These are phyloP conservation scores for Dujonia santamariae DNA, from an alignment of 1,139 yeast species.

Conservation along the genomic window DNA sequence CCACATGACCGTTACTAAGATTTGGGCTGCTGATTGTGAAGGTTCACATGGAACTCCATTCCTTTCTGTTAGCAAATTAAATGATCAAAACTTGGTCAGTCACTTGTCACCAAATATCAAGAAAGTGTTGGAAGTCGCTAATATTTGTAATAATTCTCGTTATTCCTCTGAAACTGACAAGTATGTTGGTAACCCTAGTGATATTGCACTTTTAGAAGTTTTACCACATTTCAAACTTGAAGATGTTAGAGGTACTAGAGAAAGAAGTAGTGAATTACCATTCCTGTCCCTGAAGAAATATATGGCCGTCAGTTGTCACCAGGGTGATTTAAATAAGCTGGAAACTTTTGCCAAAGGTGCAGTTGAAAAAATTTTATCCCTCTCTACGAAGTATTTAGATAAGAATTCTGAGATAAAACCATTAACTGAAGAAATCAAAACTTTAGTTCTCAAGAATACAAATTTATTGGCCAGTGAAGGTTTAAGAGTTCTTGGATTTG, in stretches of 20 bases:
- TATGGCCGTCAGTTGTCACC: conserved; percentile 75
- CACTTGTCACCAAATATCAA: conserved; percentile 51
- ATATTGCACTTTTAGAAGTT: conserved; percentile 80
- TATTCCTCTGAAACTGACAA: conserved; percentile 67
- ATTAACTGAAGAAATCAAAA: conserved; percentile 49
- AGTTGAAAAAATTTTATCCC: conserved; percentile 64
- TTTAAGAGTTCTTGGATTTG: conserved; percentile 81
- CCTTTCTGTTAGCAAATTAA: conserved; percentile 47
- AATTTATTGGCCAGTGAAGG: conserved; percentile 76
- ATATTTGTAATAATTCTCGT: conserved; percentile 77
- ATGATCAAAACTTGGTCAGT: conserved; percentile 36
- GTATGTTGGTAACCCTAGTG: conserved; percentile 90
- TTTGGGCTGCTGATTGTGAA: conserved; percentile 77
- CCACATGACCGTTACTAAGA: conserved; percentile 85
- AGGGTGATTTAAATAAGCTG: conserved; percentile 52
- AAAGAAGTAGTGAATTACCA: conserved; percentile 71
- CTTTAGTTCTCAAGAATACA: conserved; percentile 52
- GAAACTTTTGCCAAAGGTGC: conserved; percentile 88
- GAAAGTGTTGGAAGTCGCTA: conserved; percentile 63
- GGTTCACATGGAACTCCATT: conserved; percentile 46
- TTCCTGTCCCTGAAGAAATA: conserved; percentile 82
- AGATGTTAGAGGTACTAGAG: conserved; percentile 60
- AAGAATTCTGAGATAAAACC: conserved; percentile 53
- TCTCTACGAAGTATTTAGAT: conserved; percentile 59
- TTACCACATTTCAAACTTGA: conserved; percentile 67